Conservation (phyloP, 2,329 filamentous ascomycete species). For the Phoma sp. region DNA sequence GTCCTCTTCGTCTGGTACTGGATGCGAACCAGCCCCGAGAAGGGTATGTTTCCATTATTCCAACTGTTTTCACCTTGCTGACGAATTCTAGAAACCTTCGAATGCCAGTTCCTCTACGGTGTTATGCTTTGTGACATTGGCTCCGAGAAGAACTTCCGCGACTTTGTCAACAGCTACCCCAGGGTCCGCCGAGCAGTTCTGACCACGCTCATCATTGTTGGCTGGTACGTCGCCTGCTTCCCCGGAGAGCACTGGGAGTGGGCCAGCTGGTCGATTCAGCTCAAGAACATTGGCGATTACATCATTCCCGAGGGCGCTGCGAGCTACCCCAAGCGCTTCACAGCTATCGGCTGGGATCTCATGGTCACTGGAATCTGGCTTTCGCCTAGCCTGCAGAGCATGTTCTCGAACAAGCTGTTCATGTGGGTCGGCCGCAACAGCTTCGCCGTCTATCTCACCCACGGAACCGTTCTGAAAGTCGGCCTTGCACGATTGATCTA, state of each 20-base stretch:
- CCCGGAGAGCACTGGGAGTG: slow-evolving; percentile 61
- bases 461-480: slow-evolving; percentile 62
- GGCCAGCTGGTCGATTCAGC: slow-evolving; percentile 57
- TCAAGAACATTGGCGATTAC: slow-evolving; percentile 52
- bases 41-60: slow-evolving; percentile 48
- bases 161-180: slow-evolving; percentile 51
- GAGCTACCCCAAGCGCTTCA: slow-evolving; percentile 53
- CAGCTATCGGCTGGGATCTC: slow-evolving; percentile 58
- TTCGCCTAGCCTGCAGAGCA: slow-evolving; percentile 57
- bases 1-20: slow-evolving; percentile 60
- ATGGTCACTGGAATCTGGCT: slow-evolving; percentile 61
- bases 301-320: slow-evolving; percentile 58
- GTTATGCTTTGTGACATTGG: slow-evolving; percentile 61
- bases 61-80: slow-evolving; percentile 3
- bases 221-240: slow-evolving; percentile 59
- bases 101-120: slow-evolving; percentile 60
- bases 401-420: slow-evolving; percentile 59
- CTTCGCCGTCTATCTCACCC: slow-evolving; percentile 63
- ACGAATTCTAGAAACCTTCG: slow-evolving; percentile 58
- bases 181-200: slow-evolving; percentile 50
- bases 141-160: slow-evolving; percentile 56
- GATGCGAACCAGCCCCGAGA: slow-evolving; percentile 54
- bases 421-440: slow-evolving; percentile 64
- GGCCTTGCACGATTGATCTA: slow-evolving; percentile 62
- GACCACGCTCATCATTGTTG: slow-evolving; percentile 50